These are phyloP conservation scores for Wickerhamomyces queroliae DNA, from an alignment of 805 yeast species.

Conservation along the genomic window DNA sequence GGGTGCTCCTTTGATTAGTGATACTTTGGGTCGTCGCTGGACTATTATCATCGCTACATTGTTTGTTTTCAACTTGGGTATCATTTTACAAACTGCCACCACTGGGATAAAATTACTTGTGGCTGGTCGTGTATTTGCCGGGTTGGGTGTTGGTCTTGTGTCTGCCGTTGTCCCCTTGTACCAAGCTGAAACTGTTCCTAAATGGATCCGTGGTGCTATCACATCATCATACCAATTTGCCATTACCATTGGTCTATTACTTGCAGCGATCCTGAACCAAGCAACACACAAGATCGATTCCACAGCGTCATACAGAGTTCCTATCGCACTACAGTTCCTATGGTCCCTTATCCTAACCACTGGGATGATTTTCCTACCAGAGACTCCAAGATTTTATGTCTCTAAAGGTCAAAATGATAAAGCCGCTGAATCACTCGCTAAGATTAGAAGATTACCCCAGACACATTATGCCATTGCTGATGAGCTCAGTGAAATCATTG, in stretches of 20 bases:
- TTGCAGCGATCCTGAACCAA: slow-evolving; percentile 68
- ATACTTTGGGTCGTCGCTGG: slow-evolving; percentile 49
- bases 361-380: slow-evolving; percentile 69
- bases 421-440: slow-evolving; percentile 51
- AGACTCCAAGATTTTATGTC: slow-evolving; percentile 68
- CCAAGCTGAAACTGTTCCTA: slow-evolving; percentile 77
- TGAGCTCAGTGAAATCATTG: slow-evolving; percentile 42
- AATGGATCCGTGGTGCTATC: slow-evolving; percentile 71
- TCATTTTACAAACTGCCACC: slow-evolving; percentile 41
- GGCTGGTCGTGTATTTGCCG: slow-evolving; percentile 69
- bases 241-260: slow-evolving; percentile 62
- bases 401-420: slow-evolving; percentile 48
- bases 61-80: slow-evolving; percentile 46
- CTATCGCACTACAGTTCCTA: slow-evolving; percentile 64
- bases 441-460: slow-evolving; percentile 43
- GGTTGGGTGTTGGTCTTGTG: slow-evolving; percentile 67
- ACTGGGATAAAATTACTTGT: slow-evolving; percentile 43
- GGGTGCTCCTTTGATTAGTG: slow-evolving; percentile 51
- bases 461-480: slow-evolving; percentile 39
- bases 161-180: slow-evolving; percentile 72
- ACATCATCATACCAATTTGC: slow-evolving; percentile 75
- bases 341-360: slow-evolving; percentile 59
- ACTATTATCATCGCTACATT: slow-evolving; percentile 38
- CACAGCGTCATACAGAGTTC: slow-evolving; percentile 64
- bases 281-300: slow-evolving; percentile 50